A percentile compares a stretch with the other conserved stretches of the same genome.
These are phyloP conservation scores for Ophiostoma sp. DNA, from an alignment of 2,329 filamentous ascomycete genomes.

Conservation along the genomic window DNA sequence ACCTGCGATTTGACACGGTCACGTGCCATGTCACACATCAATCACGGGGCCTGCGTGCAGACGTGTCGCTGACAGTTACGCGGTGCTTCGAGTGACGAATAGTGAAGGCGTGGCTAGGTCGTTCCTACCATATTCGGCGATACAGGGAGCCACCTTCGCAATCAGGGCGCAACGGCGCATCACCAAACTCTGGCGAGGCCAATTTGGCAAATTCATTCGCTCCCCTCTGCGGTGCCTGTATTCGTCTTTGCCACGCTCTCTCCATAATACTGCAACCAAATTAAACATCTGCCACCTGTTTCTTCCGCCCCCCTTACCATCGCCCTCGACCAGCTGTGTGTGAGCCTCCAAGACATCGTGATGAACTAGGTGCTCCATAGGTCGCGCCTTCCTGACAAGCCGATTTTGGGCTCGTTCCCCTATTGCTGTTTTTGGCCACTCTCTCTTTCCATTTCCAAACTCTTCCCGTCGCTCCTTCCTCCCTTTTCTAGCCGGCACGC, in stretches of 20 bases:
- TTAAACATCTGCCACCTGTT: neutral
- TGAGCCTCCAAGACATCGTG: constrained; percentile 14
- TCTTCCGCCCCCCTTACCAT: no score
- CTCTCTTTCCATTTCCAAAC: constrained; percentile 6
- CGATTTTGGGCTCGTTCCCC: constrained; percentile 15
- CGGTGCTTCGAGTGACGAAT: constrained; percentile 9
- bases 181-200: constrained; percentile 10
- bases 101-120: constrained; percentile 11
- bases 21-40: neutral
- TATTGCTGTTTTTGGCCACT: constrained; percentile 2
- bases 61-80: constrained; percentile 9
- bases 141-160: constrained; percentile 11
- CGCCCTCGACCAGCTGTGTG: neutral
- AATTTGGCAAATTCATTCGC: neutral
- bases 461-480: neutral
- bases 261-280: neutral
- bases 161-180: constrained; percentile 17
- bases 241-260: neutral
- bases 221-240: neutral
- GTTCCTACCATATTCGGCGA: constrained; percentile 11
- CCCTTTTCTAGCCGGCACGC: neutral
- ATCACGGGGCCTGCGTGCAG: neutral
- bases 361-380: constrained; percentile 14
- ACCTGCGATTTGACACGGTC: neutral
- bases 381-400: constrained; percentile 16